Base-by-base conservation (phyloP, 2,329 filamentous ascomycete species). In the Westerdykella aurantiaca region DNA sequence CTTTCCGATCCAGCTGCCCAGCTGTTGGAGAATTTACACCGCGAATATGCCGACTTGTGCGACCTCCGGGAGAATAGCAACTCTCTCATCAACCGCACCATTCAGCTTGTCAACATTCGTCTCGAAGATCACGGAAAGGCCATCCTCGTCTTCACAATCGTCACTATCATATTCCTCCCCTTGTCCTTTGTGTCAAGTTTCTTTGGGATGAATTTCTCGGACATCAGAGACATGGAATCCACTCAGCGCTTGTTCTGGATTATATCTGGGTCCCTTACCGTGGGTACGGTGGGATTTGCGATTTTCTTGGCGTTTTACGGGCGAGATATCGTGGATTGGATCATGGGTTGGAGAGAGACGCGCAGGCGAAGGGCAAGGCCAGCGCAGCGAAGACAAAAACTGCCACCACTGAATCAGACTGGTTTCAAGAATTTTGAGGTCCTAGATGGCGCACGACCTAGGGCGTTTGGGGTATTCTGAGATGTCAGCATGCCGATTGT, bases 41-140 rank as follows among this genome's bases (percentile, higher is more conserved):
- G 68, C 16, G 69, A 71, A 50, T 63, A 69, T 14, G 49, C 54
- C 3, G 69, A 72, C 37, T 53, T 72, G 0, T 55, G 62, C 39
- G 69, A 69, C 42, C 55, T 72, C 1, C 64, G 67, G 9, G 69
- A 70, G 39, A 71, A 72, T 45, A 69, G 66, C 40, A 71, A 71
- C 41, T 54, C 67, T 1, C 58, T 72, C 1, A 66, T 72, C 44
- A 71, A 67, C 16, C 61, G 69, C 17, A 71, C 69, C 1, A 70
- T 71, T 38, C 69, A 71, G 44, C 62, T 71, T 2, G 69, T 72
- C 45, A 71, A 72, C 44, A 71, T 73, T 38, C 63, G 69, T 2
- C 60, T 72, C 3, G 70, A 72, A 55, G 69, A 71, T 42, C 67
- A 72, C 40, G 68, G 69, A 5, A 69, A 70, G 53, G 68, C 68